Percentiles rank a stretch among this genome's conserved stretches.
phyloP scores from a whole-genome alignment of 2,329 filamentous ascomycete genomes.

The Ophiostoma sp. region DNA sequence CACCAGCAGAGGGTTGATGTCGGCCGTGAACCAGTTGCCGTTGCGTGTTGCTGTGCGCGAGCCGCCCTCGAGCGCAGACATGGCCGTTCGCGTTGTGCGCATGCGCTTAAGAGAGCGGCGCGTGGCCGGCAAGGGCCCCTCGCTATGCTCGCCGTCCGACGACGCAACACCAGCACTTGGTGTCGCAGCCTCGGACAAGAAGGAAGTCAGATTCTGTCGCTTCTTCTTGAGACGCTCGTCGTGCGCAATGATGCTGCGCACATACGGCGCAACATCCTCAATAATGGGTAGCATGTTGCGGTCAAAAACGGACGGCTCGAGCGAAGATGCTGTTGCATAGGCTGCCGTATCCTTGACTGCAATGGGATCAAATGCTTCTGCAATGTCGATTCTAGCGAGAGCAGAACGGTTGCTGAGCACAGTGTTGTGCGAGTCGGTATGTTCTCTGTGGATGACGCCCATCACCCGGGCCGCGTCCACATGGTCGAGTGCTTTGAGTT shows the following conservation, averaged over 20 bases:
- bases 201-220: constrained; percentile 50
- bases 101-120: constrained; percentile 43
- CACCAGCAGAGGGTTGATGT: constrained; percentile 52
- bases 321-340: constrained; percentile 28
- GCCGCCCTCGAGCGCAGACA: constrained; percentile 65
- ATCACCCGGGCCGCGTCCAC: constrained; percentile 36
- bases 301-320: constrained; percentile 72
- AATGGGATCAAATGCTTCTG: constrained; percentile 57
- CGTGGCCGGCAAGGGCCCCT: background rate
- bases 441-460: constrained; percentile 38
- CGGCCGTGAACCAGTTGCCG: constrained; percentile 61
- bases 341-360: constrained; percentile 35
- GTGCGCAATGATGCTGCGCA: constrained; percentile 76
- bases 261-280: constrained; percentile 79
- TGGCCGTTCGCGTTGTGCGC: constrained; percentile 63
- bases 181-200: constrained; percentile 44
- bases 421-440: constrained; percentile 36
- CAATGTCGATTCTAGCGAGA: constrained; percentile 49
- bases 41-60: constrained; percentile 56
- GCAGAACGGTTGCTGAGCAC: constrained; percentile 26
- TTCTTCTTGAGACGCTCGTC: constrained; percentile 67
- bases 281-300: constrained; percentile 60
- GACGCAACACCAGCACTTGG: constrained; percentile 10
- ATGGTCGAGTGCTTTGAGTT: constrained; percentile 21
- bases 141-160: constrained; percentile 30